Percentiles rank a stretch among this genome's conserved stretches.
Evolutionary conservation across 352 stramenopile species (phyloP).

Genomic region (Pythium phragmitis): DNA sequence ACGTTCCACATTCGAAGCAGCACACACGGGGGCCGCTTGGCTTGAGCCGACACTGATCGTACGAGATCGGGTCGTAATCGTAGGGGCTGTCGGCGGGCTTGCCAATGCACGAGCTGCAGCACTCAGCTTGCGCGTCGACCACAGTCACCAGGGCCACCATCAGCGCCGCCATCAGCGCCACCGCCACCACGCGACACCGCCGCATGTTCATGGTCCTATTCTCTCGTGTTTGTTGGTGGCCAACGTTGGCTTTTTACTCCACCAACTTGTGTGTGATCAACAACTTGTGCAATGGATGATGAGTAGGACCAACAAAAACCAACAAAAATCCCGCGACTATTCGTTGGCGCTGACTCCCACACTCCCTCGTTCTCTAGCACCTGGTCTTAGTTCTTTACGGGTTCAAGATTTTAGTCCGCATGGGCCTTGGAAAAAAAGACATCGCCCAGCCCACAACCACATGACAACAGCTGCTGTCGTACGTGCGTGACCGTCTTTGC

Average conservation of each 20-base stretch:
- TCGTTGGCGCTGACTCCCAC: slow-evolving; percentile 12
- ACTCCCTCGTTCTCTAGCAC: neutral
- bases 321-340: neutral
- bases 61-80: slow-evolving; percentile 29
- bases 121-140: slow-evolving; percentile 17
- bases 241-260: neutral
- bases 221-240: neutral
- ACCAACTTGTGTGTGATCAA: neutral
- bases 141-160: neutral
- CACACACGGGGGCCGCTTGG: slow-evolving; percentile 19
- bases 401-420: slow-evolving; percentile 8
- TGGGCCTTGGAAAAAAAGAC: slow-evolving; percentile 6
- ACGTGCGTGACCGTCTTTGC: slow-evolving; percentile 7
- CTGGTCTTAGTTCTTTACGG: neutral
- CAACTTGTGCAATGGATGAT: no score
- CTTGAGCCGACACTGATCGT: slow-evolving; percentile 19
- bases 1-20: slow-evolving; percentile 28
- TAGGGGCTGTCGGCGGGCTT: slow-evolving; percentile 16
- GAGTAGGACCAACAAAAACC: neutral
- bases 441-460: slow-evolving; percentile 15
- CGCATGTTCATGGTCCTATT: slow-evolving; percentile 6
- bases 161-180: slow-evolving; percentile 1
- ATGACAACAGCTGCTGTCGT: slow-evolving; percentile 22
- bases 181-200: slow-evolving; percentile 12
- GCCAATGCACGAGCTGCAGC: slow-evolving; percentile 30